These are phyloP conservation scores for Butyriboletus loyo DNA, from an alignment of 768 basidiomycete genomes.

Conservation along the genomic window DNA sequence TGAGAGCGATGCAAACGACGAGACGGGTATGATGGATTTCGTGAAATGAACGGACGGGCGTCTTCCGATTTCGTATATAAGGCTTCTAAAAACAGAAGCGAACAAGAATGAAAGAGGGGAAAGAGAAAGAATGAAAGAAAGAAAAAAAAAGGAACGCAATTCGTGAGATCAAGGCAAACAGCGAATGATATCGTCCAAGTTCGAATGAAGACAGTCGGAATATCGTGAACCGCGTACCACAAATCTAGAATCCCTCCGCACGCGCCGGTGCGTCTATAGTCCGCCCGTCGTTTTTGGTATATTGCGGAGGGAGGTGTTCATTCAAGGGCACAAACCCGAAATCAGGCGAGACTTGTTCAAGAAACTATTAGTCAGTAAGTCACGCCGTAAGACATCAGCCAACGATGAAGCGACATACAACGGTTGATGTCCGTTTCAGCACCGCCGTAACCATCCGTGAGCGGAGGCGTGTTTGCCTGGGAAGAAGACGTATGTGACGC, in stretches of 20 bases:
- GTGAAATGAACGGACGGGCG: slow-evolving; percentile 33
- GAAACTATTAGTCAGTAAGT: slow-evolving; percentile 47
- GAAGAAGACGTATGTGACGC: slow-evolving; percentile 76
- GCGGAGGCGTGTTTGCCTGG: slow-evolving; percentile 79
- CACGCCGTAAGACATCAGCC: slow-evolving; percentile 34
- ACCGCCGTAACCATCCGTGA: slow-evolving; percentile 56
- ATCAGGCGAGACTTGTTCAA: slow-evolving; percentile 68
- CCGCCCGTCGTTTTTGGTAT: slow-evolving; percentile 55
- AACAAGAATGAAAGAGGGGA: slow-evolving; percentile 23
- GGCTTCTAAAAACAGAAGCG: slow-evolving; percentile 27
- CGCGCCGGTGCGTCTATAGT: slow-evolving; percentile 36
- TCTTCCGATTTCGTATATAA: slow-evolving; percentile 36
- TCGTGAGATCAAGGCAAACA: slow-evolving; percentile 32
- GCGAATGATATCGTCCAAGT: slow-evolving; percentile 30
- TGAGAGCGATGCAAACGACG: slow-evolving; percentile 38
- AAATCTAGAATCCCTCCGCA: slow-evolving; percentile 29
- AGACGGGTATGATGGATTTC: slow-evolving; percentile 33
- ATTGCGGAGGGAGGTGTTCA: slow-evolving; percentile 66
- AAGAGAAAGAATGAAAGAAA: neutral
- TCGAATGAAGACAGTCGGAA: slow-evolving; percentile 32
- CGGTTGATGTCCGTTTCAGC: slow-evolving; percentile 77
- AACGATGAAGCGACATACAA: slow-evolving; percentile 56
- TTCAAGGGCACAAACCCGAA: slow-evolving; percentile 83
- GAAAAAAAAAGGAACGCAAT: slow-evolving; percentile 30
- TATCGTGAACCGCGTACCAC: slow-evolving; percentile 28